Conservation (phyloP, 2,329 filamentous ascomycete genomes). For the Cladosporium sp. region DNA sequence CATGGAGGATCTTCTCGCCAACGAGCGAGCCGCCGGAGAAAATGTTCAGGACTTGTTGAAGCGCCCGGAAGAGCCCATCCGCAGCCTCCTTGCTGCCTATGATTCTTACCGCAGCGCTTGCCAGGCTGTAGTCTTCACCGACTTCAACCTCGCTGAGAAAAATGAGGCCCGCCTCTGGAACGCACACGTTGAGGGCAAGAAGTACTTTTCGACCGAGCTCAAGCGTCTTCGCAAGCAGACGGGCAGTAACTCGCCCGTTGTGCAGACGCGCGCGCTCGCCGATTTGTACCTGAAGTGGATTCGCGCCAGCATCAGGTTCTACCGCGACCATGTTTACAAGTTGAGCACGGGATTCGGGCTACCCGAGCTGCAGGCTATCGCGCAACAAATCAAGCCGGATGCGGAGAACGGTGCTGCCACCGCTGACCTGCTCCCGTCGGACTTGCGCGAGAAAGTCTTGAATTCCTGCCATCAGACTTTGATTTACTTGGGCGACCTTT, state of each 20-base stretch:
- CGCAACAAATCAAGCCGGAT: slow-evolving; percentile 30
- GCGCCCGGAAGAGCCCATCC: slow-evolving; percentile 19
- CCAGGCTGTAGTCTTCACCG: slow-evolving; percentile 64
- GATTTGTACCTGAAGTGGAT: slow-evolving; percentile 79
- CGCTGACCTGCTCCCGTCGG: slow-evolving; percentile 27
- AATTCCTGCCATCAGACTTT: slow-evolving; percentile 75
- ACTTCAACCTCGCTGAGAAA: slow-evolving; percentile 60
- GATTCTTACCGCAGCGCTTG: slow-evolving; percentile 59
- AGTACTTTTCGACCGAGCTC: slow-evolving; percentile 66
- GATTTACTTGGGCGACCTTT: slow-evolving; percentile 82
- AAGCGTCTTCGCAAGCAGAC: slow-evolving; percentile 43
- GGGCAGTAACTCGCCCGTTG: slow-evolving; percentile 39
- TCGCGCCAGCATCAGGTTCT: slow-evolving; percentile 81
- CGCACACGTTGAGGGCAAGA: slow-evolving; percentile 70
- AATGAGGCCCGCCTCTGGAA: slow-evolving; percentile 72
- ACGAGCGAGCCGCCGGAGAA: slow-evolving; percentile 25
- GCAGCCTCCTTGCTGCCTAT: slow-evolving; percentile 21
- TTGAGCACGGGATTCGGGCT: slow-evolving; percentile 58
- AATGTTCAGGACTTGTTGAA: slow-evolving; percentile 24
- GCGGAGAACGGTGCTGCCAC: slow-evolving; percentile 21
- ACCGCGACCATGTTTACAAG: slow-evolving; percentile 75
- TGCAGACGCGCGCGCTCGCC: slow-evolving; percentile 68
- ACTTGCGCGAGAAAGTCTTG: slow-evolving; percentile 56
- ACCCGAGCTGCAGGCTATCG: slow-evolving; percentile 52
- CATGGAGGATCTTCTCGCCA: slow-evolving; percentile 28